These are phyloP conservation scores for Pythium insidiosum DNA, from an alignment of 352 stramenopile species.

Conservation along the genomic window DNA sequence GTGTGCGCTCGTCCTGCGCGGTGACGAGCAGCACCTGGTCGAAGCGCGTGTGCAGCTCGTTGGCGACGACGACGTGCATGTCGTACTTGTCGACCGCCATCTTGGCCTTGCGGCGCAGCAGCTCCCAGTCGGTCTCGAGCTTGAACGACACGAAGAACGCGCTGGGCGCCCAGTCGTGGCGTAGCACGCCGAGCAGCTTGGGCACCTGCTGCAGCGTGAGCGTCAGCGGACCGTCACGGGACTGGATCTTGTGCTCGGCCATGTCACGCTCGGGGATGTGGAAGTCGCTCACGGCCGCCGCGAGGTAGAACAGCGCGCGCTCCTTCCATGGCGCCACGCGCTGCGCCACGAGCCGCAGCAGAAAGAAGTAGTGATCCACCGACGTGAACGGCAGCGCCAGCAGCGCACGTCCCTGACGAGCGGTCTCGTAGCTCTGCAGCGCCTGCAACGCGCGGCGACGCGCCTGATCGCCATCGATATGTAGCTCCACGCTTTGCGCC, in stretches of 20 bases:
- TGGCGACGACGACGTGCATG: slow-evolving; percentile 97
- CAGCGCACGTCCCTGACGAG: slow-evolving; percentile 37
- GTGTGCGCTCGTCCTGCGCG: slow-evolving; percentile 32
- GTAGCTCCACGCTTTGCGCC: slow-evolving; percentile 5
- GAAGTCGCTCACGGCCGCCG: slow-evolving; percentile 98
- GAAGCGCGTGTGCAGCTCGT: slow-evolving; percentile 94
- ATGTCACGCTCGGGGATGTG: slow-evolving; percentile 91
- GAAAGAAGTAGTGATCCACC: slow-evolving; percentile 95
- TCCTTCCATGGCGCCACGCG: slow-evolving; percentile 50
- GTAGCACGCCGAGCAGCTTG: slow-evolving; percentile 93
- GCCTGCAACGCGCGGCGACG: slow-evolving; percentile 29
- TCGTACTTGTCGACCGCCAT: slow-evolving; percentile 91
- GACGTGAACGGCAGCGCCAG: slow-evolving; percentile 91
- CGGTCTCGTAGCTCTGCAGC: slow-evolving; percentile 38
- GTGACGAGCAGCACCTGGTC: slow-evolving; percentile 83
- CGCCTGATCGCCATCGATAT: slow-evolving; percentile 18
- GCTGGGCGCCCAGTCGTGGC: slow-evolving; percentile 88
- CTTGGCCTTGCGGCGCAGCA: slow-evolving; percentile 91
- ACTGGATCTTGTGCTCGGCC: slow-evolving; percentile 97
- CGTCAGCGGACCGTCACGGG: slow-evolving; percentile 46
- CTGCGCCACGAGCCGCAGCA: slow-evolving; percentile 79
- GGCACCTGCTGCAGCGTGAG: slow-evolving; percentile 91
- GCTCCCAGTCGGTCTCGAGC: slow-evolving; percentile 95
- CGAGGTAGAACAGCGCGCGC: slow-evolving; percentile 89
- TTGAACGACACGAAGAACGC: slow-evolving; percentile 98